Percentiles rank a stretch among this genome's conserved stretches.
phyloP scores from a whole-genome alignment of 345 rosid genomes.

The Dipteronia dyeriana region DNA sequence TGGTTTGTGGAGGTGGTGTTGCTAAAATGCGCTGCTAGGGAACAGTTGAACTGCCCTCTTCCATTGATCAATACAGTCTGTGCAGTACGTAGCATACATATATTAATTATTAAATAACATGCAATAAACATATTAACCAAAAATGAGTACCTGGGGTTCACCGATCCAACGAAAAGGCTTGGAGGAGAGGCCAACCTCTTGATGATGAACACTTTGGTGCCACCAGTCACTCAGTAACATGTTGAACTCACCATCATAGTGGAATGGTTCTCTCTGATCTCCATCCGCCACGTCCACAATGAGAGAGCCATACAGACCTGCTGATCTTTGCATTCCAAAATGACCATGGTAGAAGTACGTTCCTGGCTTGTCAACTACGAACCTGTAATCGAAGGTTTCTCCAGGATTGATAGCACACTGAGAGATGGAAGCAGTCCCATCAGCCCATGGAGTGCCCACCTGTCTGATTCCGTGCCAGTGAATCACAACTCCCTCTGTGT shows the following conservation, averaged over 20 bases:
- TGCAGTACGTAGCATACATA: too few species aligned
- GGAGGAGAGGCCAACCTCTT: conserved; percentile 75
- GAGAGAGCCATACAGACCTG: conserved; percentile 70
- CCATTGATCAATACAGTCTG: conserved; percentile 70
- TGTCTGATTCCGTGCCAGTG: conserved; percentile 99
- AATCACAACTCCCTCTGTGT: conserved; percentile 77
- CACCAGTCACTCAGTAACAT: conserved; percentile 84
- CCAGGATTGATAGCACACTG: conserved; percentile 81
- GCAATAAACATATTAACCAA: too few species aligned
- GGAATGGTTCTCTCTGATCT: conserved; percentile 52
- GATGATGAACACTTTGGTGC: conserved; percentile 58
- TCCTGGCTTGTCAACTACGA: conserved; percentile 74
- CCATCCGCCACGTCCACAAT: conserved; percentile 58
- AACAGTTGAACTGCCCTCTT: conserved; percentile 82
- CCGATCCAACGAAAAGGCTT: conserved; percentile 74
- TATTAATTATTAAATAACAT: too few species aligned
- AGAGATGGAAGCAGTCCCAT: conserved; percentile 79
- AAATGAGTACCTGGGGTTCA: conserved; percentile 58
- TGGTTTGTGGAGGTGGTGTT: conserved; percentile 6
- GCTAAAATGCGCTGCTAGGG: conserved; percentile 51
- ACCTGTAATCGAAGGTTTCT: conserved; percentile 70
- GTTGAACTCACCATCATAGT: conserved; percentile 64
- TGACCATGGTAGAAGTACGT: conserved; percentile 90
- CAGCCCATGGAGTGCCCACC: conserved; percentile 80
- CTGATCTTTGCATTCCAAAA: conserved; percentile 86